A percentile compares a stretch with the other conserved stretches of the same genome.
phyloP scores from a whole-genome alignment of 352 stramenopile genomes.

The Phytopythium kandeliae region DNA sequence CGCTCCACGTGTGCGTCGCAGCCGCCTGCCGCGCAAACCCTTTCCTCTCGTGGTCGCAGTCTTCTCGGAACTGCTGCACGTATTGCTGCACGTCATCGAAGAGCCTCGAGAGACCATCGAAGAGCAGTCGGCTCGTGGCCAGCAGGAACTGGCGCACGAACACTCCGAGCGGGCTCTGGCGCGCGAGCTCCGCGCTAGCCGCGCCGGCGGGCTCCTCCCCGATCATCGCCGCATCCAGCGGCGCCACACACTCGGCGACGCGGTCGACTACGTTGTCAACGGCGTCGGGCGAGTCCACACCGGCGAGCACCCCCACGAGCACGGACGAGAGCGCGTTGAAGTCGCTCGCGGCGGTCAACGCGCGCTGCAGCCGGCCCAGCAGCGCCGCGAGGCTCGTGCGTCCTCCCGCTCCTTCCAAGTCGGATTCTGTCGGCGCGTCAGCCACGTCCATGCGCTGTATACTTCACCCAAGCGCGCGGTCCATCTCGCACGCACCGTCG shows the following conservation, averaged over 20 bases:
- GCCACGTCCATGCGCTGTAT: no score
- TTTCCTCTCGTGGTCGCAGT: conserved; percentile 21
- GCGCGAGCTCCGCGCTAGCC: conserved; percentile 36
- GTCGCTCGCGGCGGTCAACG: conserved; percentile 26
- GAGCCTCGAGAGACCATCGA: conserved; percentile 62
- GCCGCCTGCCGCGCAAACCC: neutral
- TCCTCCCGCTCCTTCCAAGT: neutral
- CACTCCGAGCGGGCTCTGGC: conserved; percentile 52
- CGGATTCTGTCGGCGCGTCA: neutral
- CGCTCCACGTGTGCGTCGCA: conserved; percentile 12
- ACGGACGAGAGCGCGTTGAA: conserved; percentile 37
- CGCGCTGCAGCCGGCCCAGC: conserved; percentile 37
- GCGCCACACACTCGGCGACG: conserved; percentile 53
- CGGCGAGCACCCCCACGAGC: conserved; percentile 42
- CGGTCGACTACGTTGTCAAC: conserved; percentile 62
- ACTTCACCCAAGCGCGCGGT: no score
- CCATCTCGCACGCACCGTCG: neutral
- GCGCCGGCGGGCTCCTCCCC: conserved; percentile 25
- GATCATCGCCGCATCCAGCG: conserved; percentile 16
- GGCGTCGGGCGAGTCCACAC: conserved; percentile 56
- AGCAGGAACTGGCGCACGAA: conserved; percentile 73
- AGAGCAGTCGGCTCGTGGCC: conserved; percentile 46
- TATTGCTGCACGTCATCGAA: conserved; percentile 62
- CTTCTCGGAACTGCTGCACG: conserved; percentile 33
- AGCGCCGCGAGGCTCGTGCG: conserved; percentile 32